Evolutionary conservation across 2,329 filamentous ascomycete species (phyloP).

Genomic region (Microsporum canis): DNA sequence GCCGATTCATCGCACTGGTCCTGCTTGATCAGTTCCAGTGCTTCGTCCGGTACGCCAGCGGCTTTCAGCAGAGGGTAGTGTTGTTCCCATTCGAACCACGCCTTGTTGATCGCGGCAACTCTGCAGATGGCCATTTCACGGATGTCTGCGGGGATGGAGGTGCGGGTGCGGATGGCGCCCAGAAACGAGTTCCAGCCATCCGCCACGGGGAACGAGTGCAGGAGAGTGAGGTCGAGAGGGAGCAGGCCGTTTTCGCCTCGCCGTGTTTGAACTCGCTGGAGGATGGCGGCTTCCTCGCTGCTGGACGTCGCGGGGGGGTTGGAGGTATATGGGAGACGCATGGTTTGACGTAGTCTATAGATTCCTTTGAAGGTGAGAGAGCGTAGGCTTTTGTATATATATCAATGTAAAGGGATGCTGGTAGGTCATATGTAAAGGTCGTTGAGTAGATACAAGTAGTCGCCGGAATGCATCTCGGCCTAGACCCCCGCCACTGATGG

Average conservation of each 20-base stretch:
- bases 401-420: background rate
- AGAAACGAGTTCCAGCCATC: conserved; percentile 51
- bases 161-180: conserved; percentile 44
- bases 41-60: conserved; percentile 43
- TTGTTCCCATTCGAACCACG: conserved; percentile 76
- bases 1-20: conserved; percentile 22
- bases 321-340: conserved; percentile 45
- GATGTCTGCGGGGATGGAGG: conserved; percentile 40
- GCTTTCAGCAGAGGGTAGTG: conserved; percentile 62
- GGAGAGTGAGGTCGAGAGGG: conserved; percentile 43
- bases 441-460: background rate
- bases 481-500: background rate
- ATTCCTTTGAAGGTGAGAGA: background rate
- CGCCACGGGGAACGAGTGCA: conserved; percentile 45
- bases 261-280: conserved; percentile 41
- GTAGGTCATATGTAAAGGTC: background rate
- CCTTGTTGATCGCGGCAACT: conserved; percentile 66
- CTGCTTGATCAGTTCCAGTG: conserved; percentile 37
- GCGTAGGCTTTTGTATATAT: too few relatives aligned
- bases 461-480: background rate
- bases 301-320: conserved; percentile 40
- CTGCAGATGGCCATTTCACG: conserved; percentile 72
- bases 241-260: conserved; percentile 41
- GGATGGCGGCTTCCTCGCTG: conserved; percentile 40
- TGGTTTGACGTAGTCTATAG: conserved; percentile 19